These are phyloP conservation scores for Diaporthe aspalathi DNA, from an alignment of 2,329 filamentous ascomycete species.

Conservation along the genomic window DNA sequence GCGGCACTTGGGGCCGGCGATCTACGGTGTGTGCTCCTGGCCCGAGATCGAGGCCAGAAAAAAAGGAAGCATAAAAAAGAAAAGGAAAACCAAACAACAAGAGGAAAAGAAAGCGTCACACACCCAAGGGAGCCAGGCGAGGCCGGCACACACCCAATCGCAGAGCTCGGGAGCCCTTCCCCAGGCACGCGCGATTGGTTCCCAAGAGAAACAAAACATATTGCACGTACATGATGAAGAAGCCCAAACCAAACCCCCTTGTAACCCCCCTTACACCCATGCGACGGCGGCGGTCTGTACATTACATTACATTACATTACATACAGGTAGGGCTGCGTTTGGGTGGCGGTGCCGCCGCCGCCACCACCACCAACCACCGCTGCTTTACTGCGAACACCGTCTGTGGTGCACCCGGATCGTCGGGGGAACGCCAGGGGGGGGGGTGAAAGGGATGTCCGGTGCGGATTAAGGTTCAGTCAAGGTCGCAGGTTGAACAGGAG, in stretches of 20 bases:
- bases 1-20: slow-evolving; percentile 19
- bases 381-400: slow-evolving; percentile 8
- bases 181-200: slow-evolving; percentile 14
- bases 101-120: neutral
- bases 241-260: no score
- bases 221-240: slow-evolving; percentile 1
- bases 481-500: slow-evolving; percentile 16
- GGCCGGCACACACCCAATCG: slow-evolving; percentile 33
- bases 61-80: neutral
- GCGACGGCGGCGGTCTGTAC: neutral
- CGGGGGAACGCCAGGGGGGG: neutral
- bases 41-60: slow-evolving; percentile 12
- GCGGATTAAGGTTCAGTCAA: slow-evolving; percentile 23
- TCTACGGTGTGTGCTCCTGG: slow-evolving; percentile 11
- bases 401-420: slow-evolving; percentile 24
- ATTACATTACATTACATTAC: slow-evolving; percentile 3
- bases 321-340: slow-evolving; percentile 28
- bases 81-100: neutral
- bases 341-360: slow-evolving; percentile 5
- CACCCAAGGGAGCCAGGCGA: neutral
- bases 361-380: no score
- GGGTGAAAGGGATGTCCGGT: neutral
- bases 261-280: neutral
- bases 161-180: slow-evolving; percentile 1
- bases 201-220: slow-evolving; percentile 5